Base-by-base conservation (phyloP, 257 asterid genomes). In the Forsythia viridissima region DNA sequence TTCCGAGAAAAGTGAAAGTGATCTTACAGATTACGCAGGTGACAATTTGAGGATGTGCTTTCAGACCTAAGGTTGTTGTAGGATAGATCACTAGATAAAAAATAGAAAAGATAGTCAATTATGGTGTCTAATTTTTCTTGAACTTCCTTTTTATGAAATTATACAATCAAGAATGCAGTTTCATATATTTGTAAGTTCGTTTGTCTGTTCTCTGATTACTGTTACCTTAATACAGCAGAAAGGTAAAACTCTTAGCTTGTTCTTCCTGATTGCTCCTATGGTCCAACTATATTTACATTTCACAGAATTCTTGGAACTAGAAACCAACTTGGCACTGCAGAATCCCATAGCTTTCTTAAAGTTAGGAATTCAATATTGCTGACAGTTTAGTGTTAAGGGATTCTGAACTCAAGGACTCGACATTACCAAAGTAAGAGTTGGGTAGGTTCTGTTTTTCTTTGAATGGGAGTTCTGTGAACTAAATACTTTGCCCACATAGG, bases 51-150 rank as follows among this genome's bases (percentile, higher is more conserved):
- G 69, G 75, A 20, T 36, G 84, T 77, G 51, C 76, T 82, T 70
- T 67, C 84, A 36, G 73, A 73, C 15, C 89, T 87, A 67, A 86
- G 85, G 83, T 87, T 91, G 89, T 91, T 91, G 88, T 87, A 91
- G 73, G 96, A 89, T 8, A 91, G 81, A 71, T 91, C 96, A 44
- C 96, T 91, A 91, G 74, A 87, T 18, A 77, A 42, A 82, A 82
- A 80, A 80, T 34, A 37, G 7, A 43, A 76, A n/a, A 66, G 8
- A 43, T 48, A 9, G 52, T 78, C 59, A 81, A 37, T 16, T 37
- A 72, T 9, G 24, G 66, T 21, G 55, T 41, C 66, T 66, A 52
- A 2, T 40, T 80, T 37, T 9, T 63, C 7, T 24, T 24, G 39
- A 15, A 9, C n/a, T 63, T 63, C n/a, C 36, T n/a, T 59, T 59